Evolutionary conservation across 345 rosid species (phyloP).

Genomic region (Diplotaxis tenuifolia): DNA sequence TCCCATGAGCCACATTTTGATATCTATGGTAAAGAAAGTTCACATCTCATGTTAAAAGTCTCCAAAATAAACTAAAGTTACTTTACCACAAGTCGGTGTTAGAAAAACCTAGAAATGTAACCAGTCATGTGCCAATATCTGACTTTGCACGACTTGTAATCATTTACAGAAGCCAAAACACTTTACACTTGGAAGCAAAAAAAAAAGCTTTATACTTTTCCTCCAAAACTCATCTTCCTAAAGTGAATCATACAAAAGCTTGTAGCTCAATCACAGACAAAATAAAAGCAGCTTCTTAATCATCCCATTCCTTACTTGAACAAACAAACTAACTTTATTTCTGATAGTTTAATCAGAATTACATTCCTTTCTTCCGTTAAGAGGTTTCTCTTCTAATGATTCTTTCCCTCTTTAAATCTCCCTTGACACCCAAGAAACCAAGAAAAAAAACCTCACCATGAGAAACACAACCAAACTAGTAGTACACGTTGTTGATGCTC

Average conservation of each 20-base stretch:
- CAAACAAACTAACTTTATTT: constrained; percentile 18
- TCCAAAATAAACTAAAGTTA: background rate
- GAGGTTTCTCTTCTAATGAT: constrained; percentile 25
- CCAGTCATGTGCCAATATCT: background rate
- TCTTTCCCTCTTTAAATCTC: constrained; percentile 36
- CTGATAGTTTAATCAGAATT: constrained; percentile 30
- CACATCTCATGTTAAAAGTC: background rate
- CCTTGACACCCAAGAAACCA: constrained; percentile 34
- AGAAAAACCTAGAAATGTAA: background rate
- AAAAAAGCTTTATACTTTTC: constrained; percentile 23
- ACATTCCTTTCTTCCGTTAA: constrained; percentile 56
- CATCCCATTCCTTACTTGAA: constrained; percentile 64
- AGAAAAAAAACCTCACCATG: constrained; percentile 28
- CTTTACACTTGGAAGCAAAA: background rate
- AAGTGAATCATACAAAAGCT: constrained; percentile 5
- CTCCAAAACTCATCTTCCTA: constrained; percentile 24
- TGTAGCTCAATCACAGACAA: constrained; percentile 19
- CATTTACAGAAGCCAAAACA: constrained; percentile 4
- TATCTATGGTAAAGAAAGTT: background rate
- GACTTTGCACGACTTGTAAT: background rate
- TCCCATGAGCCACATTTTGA: background rate
- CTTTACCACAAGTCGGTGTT: background rate
- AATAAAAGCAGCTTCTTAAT: constrained; percentile 42
- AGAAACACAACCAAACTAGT: constrained; percentile 45
- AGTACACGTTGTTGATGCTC: constrained; percentile 54